A percentile compares a stretch with the other conserved stretches of the same genome.
Evolutionary conservation across 257 asterid species (phyloP).

Genomic region (Primulina huaijiensis): DNA sequence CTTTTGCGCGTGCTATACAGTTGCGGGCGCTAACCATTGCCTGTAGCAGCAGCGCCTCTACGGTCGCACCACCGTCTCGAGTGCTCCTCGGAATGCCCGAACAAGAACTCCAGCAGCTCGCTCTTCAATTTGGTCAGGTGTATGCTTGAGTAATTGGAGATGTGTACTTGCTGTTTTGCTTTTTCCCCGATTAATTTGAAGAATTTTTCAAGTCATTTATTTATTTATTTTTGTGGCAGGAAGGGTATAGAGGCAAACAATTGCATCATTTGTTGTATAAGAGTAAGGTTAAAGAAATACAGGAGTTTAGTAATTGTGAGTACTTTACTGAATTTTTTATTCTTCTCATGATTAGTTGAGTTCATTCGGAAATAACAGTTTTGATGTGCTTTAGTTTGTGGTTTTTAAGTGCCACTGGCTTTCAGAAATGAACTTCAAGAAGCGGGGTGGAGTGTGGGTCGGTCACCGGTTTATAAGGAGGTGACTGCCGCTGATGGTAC

Average conservation of each 20-base stretch:
- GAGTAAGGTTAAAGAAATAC: conserved; percentile 71
- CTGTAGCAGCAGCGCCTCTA: conserved; percentile 32
- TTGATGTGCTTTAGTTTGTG: conserved; percentile 15
- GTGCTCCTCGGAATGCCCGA: conserved; percentile 87
- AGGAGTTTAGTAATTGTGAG: conserved; percentile 75
- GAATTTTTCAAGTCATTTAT: background rate
- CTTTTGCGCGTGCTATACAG: conserved; percentile 45
- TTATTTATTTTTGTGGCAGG: conserved; percentile 38
- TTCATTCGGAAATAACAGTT: background rate
- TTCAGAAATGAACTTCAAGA: conserved; percentile 76
- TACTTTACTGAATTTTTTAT: background rate
- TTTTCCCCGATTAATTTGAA: background rate
- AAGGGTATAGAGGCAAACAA: conserved; percentile 84
- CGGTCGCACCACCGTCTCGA: conserved; percentile 43
- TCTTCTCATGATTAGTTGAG: conserved; percentile 5
- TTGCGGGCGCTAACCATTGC: conserved; percentile 45
- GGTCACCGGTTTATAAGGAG: conserved; percentile 60
- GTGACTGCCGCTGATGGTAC: conserved; percentile 93
- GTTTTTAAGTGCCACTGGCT: conserved; percentile 68
- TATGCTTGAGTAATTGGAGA: conserved; percentile 18
- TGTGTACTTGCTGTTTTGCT: background rate
- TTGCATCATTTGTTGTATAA: conserved; percentile 80
- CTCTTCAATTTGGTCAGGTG: conserved; percentile 78
- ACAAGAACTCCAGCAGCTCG: conserved; percentile 68
- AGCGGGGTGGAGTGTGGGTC: conserved; percentile 85